Evolutionary conservation across 2,329 filamentous ascomycete genomes (phyloP), one percentile per base, ranked within the genome.

Genomic region (Cytospora piceae): DNA sequence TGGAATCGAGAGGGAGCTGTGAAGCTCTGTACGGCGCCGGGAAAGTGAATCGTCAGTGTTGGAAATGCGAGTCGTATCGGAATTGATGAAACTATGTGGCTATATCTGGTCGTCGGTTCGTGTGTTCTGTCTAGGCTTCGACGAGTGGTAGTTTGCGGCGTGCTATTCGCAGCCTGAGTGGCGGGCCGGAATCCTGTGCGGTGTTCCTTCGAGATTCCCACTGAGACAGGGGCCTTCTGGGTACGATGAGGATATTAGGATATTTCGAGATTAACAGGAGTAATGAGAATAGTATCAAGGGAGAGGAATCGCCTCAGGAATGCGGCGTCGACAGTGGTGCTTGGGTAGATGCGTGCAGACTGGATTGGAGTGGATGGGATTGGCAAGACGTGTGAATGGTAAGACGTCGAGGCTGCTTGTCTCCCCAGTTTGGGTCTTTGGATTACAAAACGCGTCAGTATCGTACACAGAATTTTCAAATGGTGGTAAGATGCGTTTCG

Each of bases 101-200:
- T 42, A 56, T 17, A 24, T 54, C 52, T 32, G 29, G 39, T n/a
- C 22, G 39, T n/a, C 22, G n/a, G n/a, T 63, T 20, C 12, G 14
- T 29, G 58, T 34, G 57, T 22, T 56, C 27, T 42, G 37, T 31
- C 57, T 57, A 53, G 49, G 60, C 49, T n/a, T 53, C 55, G 42
- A 61, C 56, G 52, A 61, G 27, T 53, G 58, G 63, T 39, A 27
- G 63, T 24, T 57, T 61, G 63, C 29, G 37, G 46, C 32, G 60
- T 63, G 59, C 58, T 63, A 63, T 68, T 68, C 66, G 60, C 63
- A 57, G 66, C 63, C 42, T 24, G n/a, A 53, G 39, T 53, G 37
- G 63, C 59, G 54, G 66, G 61, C 27, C 31, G 54, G 60, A 55
- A 65, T 64, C 63, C 58, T 65, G 51, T 55, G 60, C 59, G 54